These are phyloP conservation scores for Boletus sp. DNA, from an alignment of 768 basidiomycete genomes.

Conservation along the genomic window DNA sequence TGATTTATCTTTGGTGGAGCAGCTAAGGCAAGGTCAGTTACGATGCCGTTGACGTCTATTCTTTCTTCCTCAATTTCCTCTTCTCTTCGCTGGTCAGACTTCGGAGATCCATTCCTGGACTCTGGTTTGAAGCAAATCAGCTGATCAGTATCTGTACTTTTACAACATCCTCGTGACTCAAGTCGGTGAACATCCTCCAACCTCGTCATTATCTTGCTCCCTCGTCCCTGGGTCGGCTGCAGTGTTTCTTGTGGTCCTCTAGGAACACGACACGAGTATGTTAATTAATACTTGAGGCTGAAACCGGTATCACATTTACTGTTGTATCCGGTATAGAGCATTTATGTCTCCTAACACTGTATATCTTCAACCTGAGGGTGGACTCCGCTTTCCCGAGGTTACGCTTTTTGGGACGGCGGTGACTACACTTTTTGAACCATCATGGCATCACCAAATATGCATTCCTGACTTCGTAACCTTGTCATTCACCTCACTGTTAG, in stretches of 20 bases:
- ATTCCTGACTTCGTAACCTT: not conserved
- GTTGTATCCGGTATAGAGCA: conserved; percentile 4
- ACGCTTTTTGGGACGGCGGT: not conserved
- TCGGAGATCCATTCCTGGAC: conserved; percentile 55
- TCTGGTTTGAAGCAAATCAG: conserved; percentile 27
- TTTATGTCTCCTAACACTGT: not conserved
- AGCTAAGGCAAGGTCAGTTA: conserved; percentile 50
- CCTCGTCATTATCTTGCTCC: conserved; percentile 1
- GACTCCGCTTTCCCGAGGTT: not conserved
- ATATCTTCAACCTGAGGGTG: not conserved
- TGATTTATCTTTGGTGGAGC: conserved; percentile 47
- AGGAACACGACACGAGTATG: not conserved
- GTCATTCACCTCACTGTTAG: conserved; percentile 1
- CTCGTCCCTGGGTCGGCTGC: not conserved
- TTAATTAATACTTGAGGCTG: not conserved
- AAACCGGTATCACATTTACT: not conserved
- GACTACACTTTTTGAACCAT: not conserved
- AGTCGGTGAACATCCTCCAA: conserved; percentile 7
- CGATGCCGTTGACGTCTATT: not conserved
- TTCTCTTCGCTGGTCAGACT: conserved; percentile 34
- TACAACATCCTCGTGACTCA: not conserved
- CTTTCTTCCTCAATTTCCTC: conserved; percentile 1
- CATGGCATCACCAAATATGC: not conserved
- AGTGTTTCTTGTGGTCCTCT: not conserved
- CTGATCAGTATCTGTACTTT: conserved; percentile 2